These are phyloP conservation scores for Hsuehochloa calcarea DNA, from an alignment of 176 grass and related monocot genomes.

Conservation along the genomic window DNA sequence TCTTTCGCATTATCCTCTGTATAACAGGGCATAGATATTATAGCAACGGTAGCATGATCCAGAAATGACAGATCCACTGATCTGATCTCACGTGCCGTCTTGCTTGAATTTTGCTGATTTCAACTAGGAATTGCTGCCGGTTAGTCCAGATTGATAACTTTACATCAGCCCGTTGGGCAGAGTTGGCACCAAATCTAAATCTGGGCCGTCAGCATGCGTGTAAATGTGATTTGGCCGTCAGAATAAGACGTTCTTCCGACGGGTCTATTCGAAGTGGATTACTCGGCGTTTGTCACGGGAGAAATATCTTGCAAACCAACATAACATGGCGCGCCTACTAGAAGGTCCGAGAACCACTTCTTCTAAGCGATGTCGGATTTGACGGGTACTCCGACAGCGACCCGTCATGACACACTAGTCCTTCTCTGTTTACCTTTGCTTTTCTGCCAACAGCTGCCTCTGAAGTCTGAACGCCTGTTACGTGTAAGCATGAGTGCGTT, in stretches of 20 bases:
- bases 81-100: not conserved
- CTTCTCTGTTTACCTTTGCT: not conserved
- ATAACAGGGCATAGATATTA: not conserved
- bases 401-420: not conserved
- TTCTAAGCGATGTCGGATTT: not conserved
- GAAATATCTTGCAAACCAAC: not conserved
- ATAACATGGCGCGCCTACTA: not conserved
- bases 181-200: no score
- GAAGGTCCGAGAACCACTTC: constrained; percentile 10
- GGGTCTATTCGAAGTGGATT: not conserved
- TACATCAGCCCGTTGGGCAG: no score
- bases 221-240: not conserved
- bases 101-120: not conserved
- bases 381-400: not conserved
- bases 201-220: not conserved
- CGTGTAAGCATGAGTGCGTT: not conserved
- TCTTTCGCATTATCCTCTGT: not conserved
- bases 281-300: not conserved
- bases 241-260: not conserved
- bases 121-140: not conserved
- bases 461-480: not conserved
- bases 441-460: not conserved
- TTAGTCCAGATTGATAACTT: no score
- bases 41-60: not conserved
- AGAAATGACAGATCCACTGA: not conserved